A percentile compares a stretch with the other conserved stretches of the same genome.
Evolutionary conservation across 73 alveolate genomes (phyloP).

Genomic region (Breviolum minutum): DNA sequence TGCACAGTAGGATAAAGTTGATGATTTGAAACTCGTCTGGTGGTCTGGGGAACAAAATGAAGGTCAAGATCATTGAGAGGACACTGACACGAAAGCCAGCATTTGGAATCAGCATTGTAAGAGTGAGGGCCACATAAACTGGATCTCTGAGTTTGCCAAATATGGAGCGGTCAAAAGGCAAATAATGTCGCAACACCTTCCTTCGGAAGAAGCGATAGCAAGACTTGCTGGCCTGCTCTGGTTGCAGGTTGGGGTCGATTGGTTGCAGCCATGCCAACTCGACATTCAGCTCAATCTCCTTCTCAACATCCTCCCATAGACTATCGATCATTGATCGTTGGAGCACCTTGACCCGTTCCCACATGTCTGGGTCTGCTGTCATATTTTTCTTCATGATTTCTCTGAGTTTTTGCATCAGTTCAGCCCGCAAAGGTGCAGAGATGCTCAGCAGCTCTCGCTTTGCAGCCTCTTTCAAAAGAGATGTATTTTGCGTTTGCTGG

Average conservation of each 20-base stretch:
- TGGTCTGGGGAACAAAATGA: conserved; percentile 68
- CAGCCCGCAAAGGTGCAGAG: conserved; percentile 88
- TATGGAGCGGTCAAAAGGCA: conserved; percentile 61
- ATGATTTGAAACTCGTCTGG: conserved; percentile 89
- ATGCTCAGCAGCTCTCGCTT: conserved; percentile 47
- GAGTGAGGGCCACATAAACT: conserved; percentile 54
- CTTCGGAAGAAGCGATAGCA: conserved; percentile 60
- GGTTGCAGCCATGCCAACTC: conserved; percentile 85
- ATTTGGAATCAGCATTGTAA: conserved; percentile 64
- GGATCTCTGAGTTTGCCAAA: conserved; percentile 82
- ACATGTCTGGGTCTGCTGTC: conserved; percentile 83
- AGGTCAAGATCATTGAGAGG: conserved; percentile 47
- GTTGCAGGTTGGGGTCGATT: neutral
- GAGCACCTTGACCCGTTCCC: conserved; percentile 62
- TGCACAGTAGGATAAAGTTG: conserved; percentile 76
- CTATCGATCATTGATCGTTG: conserved; percentile 46
- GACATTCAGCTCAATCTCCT: conserved; percentile 87
- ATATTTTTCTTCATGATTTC: conserved; percentile 57
- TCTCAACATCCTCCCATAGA: conserved; percentile 80
- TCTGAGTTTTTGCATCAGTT: conserved; percentile 45
- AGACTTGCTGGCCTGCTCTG: conserved; percentile 13
- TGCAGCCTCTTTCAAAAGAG: conserved; percentile 57
- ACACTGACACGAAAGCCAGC: conserved; percentile 91
- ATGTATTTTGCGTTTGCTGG: conserved; percentile 47
- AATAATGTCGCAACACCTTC: conserved; percentile 40